Conservation (phyloP, 331 rosid species). For the Malus hybrid region DNA sequence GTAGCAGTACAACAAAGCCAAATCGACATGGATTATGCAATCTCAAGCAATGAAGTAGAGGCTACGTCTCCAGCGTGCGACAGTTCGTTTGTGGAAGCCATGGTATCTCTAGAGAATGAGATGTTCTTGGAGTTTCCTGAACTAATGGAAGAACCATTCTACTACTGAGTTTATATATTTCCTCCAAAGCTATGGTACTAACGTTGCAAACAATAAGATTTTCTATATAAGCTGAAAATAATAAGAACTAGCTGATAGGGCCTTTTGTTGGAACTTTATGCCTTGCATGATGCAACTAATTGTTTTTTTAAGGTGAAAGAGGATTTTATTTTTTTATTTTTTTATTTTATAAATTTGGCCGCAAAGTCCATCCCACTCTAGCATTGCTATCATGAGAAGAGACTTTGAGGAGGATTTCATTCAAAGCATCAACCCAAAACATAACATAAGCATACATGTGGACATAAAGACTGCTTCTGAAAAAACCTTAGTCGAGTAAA, state of each 20-base stretch:
- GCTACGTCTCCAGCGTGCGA: constrained; percentile 8
- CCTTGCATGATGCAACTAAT: not conserved
- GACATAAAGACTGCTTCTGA: too few species aligned
- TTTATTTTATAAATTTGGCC: too few species aligned
- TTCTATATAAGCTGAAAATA: not conserved
- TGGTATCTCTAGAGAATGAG: constrained; percentile 33
- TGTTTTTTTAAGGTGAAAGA: too few species aligned
- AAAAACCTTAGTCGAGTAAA: too few species aligned
- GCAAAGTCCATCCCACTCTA: too few species aligned
- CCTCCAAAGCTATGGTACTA: not conserved
- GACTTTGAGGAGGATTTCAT: too few species aligned
- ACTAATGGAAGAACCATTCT: constrained; percentile 61
- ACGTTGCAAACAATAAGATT: not conserved
- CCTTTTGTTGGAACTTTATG: not conserved
- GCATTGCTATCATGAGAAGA: too few species aligned
- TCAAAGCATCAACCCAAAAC: too few species aligned
- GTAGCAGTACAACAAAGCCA: not conserved
- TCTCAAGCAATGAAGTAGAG: constrained; percentile 1
- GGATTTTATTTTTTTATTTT: too few species aligned
- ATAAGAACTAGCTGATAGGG: not conserved
- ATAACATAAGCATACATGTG: too few species aligned
- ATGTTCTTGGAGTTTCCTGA: constrained; percentile 42
- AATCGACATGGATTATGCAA: not conserved
- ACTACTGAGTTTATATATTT: constrained; percentile 20
- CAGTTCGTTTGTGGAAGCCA: constrained; percentile 34